Evolutionary conservation across 2,329 filamentous ascomycete species (phyloP).

Genomic region (Westerdykella sp.): DNA sequence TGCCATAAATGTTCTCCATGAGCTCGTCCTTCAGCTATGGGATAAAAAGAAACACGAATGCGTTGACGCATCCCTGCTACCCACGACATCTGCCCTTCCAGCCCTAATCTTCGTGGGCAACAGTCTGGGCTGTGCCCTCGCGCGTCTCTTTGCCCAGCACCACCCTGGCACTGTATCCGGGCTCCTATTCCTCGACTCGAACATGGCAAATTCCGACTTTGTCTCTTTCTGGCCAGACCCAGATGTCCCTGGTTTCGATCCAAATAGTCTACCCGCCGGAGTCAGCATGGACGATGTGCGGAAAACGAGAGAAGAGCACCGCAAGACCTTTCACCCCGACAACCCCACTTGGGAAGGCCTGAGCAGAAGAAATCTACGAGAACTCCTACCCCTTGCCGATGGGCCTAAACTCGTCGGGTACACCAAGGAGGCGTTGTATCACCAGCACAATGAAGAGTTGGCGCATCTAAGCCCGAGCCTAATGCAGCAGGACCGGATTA

Average conservation of each 20-base stretch:
- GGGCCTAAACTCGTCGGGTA: constrained; percentile 38
- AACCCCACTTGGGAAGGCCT: constrained; percentile 48
- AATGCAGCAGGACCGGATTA: constrained; percentile 43
- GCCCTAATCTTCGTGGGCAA: constrained; percentile 45
- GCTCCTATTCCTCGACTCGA: constrained; percentile 51
- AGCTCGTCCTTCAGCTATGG: constrained; percentile 40
- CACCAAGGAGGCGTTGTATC: constrained; percentile 33
- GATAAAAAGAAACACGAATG: constrained; percentile 14
- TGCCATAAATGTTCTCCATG: constrained; percentile 42
- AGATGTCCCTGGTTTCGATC: constrained; percentile 44
- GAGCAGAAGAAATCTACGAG: constrained; percentile 42
- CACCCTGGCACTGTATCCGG: constrained; percentile 44
- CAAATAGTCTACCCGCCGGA: constrained; percentile 35
- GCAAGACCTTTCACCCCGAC: constrained; percentile 44
- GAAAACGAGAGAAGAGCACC: constrained; percentile 33
- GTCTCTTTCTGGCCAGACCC: constrained; percentile 53
- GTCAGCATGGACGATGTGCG: constrained; percentile 33
- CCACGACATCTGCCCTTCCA: constrained; percentile 16
- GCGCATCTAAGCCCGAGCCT: no score
- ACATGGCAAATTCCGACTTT: constrained; percentile 53
- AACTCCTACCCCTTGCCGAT: constrained; percentile 42
- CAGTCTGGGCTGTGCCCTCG: constrained; percentile 50
- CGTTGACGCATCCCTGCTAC: constrained; percentile 14
- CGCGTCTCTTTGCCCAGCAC: constrained; percentile 46
- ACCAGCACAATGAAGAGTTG: constrained; percentile 46